phyloP scores from a whole-genome alignment of 2,329 filamentous ascomycete species.

The Aspergillus flavus region DNA sequence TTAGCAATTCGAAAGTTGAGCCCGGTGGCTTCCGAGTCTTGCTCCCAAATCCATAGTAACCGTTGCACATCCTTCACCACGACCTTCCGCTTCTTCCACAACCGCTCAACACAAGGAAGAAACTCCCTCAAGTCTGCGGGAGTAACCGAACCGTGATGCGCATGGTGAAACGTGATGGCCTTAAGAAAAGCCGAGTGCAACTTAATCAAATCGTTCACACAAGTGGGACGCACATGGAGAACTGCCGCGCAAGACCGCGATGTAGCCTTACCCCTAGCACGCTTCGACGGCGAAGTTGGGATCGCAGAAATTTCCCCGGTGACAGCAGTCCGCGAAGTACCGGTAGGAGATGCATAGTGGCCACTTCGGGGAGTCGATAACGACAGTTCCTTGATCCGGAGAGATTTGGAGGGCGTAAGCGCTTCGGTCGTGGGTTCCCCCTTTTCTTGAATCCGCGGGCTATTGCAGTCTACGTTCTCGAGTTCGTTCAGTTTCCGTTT shows the following conservation, averaged over 20 bases:
- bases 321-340: constrained; percentile 2
- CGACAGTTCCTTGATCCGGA: constrained; percentile 35
- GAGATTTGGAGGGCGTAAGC: constrained; percentile 36
- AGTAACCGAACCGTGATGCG: constrained; percentile 65
- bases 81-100: constrained; percentile 73
- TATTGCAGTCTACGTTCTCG: constrained; percentile 34
- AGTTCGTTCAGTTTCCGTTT: constrained; percentile 43
- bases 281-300: constrained; percentile 32
- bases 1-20: constrained; percentile 42
- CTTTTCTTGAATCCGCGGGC: constrained; percentile 12
- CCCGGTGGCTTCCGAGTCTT: constrained; percentile 22
- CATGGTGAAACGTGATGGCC: constrained; percentile 68
- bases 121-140: constrained; percentile 67
- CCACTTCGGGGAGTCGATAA: constrained; percentile 37
- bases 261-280: constrained; percentile 7
- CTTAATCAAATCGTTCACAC: constrained; percentile 57
- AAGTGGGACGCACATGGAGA: constrained; percentile 24
- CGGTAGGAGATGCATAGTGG: constrained; percentile 26
- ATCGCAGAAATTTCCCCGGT: not conserved
- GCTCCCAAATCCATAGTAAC: constrained; percentile 65
- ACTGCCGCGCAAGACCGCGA: constrained; percentile 26
- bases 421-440: constrained; percentile 17
- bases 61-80: constrained; percentile 66
- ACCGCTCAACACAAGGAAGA: constrained; percentile 63
- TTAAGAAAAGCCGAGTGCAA: constrained; percentile 70